phyloP scores from a whole-genome alignment of 495 filamentous ascomycete species.

The Penicillium paradoxum region DNA sequence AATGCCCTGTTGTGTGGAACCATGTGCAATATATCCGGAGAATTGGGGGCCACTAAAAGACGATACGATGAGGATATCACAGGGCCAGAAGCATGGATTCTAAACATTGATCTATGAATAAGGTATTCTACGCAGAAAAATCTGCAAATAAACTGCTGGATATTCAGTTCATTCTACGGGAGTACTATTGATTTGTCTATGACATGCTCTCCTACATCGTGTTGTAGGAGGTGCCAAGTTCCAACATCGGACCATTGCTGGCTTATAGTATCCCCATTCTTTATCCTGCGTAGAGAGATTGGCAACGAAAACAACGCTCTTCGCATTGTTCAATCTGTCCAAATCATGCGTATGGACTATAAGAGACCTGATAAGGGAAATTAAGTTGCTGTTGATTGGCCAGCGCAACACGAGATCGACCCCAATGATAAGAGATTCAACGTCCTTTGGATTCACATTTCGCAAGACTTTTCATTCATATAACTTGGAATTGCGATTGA shows the following conservation, averaged over 20 bases:
- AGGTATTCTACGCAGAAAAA: too few species aligned
- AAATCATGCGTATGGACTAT: neutral
- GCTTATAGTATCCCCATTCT: neutral
- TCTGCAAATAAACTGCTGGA: too few species aligned
- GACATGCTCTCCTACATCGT: neutral
- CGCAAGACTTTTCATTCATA: neutral
- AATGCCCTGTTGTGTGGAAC: neutral
- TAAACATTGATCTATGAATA: neutral
- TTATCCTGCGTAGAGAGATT: neutral
- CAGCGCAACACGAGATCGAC: neutral
- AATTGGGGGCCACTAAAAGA: neutral
- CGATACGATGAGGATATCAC: neutral
- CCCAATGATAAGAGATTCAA: slow-evolving; percentile 12
- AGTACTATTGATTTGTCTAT: neutral
- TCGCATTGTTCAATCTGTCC: neutral
- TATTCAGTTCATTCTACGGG: too few species aligned
- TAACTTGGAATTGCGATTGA: neutral
- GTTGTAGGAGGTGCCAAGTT: neutral
- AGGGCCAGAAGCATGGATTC: neutral
- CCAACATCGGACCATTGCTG: neutral
- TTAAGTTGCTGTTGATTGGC: slow-evolving; percentile 10
- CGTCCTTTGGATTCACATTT: neutral
- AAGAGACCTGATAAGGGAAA: neutral
- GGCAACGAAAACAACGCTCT: neutral
- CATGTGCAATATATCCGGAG: neutral